Evolutionary conservation across 1,284 basidiomycete genomes (phyloP).

Genomic region (Apiotrichum brassicae): DNA sequence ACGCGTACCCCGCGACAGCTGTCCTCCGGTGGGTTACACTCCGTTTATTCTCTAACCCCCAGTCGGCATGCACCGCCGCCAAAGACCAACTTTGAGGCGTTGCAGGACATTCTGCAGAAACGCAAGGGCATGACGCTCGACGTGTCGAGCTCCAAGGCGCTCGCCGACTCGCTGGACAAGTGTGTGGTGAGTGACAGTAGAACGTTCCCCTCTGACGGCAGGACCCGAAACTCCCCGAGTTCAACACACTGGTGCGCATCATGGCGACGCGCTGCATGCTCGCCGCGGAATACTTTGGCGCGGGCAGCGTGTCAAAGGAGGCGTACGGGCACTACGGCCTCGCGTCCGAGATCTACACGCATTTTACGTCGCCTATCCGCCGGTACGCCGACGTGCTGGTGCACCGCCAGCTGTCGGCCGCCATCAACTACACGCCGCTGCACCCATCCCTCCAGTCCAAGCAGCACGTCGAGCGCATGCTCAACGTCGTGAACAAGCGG

Average conservation of each 20-base stretch:
- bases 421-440: constrained; percentile 76
- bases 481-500: constrained; percentile 80
- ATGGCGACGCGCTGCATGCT: constrained; percentile 99
- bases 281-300: constrained; percentile 95
- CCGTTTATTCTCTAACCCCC: not conserved
- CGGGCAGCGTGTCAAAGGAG: constrained; percentile 85
- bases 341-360: constrained; percentile 94
- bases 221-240: constrained; percentile 75
- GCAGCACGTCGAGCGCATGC: constrained; percentile 75
- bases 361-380: constrained; percentile 90
- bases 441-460: constrained; percentile 85
- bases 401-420: constrained; percentile 87
- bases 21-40: constrained; percentile 65
- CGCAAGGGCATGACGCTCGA: constrained; percentile 79
- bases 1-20: constrained; percentile 91
- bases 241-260: constrained; percentile 96
- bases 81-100: constrained; percentile 86
- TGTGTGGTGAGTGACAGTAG: constrained; percentile 63
- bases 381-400: constrained; percentile 93
- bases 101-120: constrained; percentile 88
- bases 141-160: constrained; percentile 81
- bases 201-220: too few relatives aligned
- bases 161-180: constrained; percentile 83
- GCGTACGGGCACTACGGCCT: constrained; percentile 96
- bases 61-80: constrained; percentile 94